These are phyloP conservation scores for Paraphoma sp. DNA, from an alignment of 2,329 filamentous ascomycete species.

Conservation along the genomic window DNA sequence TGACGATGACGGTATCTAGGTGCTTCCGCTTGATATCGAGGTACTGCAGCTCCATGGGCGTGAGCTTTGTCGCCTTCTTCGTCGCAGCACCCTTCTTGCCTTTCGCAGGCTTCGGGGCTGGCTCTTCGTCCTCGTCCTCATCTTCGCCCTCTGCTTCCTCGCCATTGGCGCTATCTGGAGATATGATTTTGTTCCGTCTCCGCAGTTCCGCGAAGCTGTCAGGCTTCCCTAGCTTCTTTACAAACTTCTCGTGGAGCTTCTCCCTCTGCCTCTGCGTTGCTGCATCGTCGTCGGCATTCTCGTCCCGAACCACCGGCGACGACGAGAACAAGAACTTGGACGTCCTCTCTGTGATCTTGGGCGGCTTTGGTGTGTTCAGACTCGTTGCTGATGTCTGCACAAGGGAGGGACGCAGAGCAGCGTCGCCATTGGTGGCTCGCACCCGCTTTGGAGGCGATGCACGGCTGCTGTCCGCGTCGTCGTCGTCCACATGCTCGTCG, in stretches of 20 bases:
- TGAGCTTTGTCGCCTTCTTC: slow-evolving; percentile 87
- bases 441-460: slow-evolving; percentile 49
- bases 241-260: slow-evolving; percentile 81
- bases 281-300: slow-evolving; percentile 57
- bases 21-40: slow-evolving; percentile 93
- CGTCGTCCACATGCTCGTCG: slow-evolving; percentile 50
- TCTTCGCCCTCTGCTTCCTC: slow-evolving; percentile 62
- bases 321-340: slow-evolving; percentile 66
- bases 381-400: slow-evolving; percentile 26
- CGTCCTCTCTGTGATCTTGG: slow-evolving; percentile 56
- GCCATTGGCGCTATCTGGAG: slow-evolving; percentile 60
- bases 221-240: slow-evolving; percentile 86
- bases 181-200: slow-evolving; percentile 62
- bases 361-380: slow-evolving; percentile 38
- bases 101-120: slow-evolving; percentile 58
- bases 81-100: slow-evolving; percentile 57
- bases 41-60: slow-evolving; percentile 91
- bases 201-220: slow-evolving; percentile 77
- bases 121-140: slow-evolving; percentile 62
- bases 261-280: slow-evolving; percentile 66
- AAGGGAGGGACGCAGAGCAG: slow-evolving; percentile 28
- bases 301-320: slow-evolving; percentile 48
- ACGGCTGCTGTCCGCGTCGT: slow-evolving; percentile 37
- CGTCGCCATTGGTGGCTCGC: slow-evolving; percentile 26
- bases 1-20: slow-evolving; percentile 85